These are phyloP conservation scores for Penium margaritaceum DNA, from an alignment of 139 green algal genomes.

Conservation along the genomic window DNA sequence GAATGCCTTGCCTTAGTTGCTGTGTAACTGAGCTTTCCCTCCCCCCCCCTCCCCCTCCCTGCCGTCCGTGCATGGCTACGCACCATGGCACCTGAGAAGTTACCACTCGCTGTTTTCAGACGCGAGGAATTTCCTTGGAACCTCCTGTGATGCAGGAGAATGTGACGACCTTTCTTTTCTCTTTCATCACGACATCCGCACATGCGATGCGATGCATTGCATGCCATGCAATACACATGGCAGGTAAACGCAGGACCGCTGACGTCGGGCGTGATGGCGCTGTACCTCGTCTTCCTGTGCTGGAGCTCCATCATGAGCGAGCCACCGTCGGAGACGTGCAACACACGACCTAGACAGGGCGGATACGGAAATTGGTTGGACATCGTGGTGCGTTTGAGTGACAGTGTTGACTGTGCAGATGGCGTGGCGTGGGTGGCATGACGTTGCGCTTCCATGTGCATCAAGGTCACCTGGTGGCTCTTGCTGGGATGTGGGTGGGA, in stretches of 20 bases:
- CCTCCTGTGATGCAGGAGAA: neutral
- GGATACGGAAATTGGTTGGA: constrained; percentile 5
- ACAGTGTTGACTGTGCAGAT: too few relatives aligned
- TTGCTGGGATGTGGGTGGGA: too few relatives aligned
- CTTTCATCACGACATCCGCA: neutral
- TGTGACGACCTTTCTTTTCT: neutral
- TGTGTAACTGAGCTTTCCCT: neutral
- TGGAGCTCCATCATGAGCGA: constrained; percentile 41
- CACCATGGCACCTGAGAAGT: neutral
- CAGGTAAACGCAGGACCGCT: constrained; percentile 35
- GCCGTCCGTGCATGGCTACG: neutral
- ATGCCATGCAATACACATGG: neutral
- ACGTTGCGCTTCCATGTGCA: too few relatives aligned
- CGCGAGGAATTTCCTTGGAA: neutral
- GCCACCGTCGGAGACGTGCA: constrained; percentile 26
- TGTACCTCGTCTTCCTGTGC: constrained; percentile 38
- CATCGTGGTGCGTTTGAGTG: constrained; percentile 24
- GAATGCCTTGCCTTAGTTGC: neutral
- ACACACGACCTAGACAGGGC: constrained; percentile 23
- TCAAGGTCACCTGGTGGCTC: too few relatives aligned
- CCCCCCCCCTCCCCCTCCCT: neutral
- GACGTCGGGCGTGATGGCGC: constrained; percentile 27
- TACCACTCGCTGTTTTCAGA: neutral
- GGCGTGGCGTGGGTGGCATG: too few relatives aligned
- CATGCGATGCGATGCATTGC: neutral